Evolutionary conservation across 1,284 basidiomycete genomes (phyloP), one percentile per base, ranked within the genome.

Genomic region (Austroboletus novae-zelandiae): DNA sequence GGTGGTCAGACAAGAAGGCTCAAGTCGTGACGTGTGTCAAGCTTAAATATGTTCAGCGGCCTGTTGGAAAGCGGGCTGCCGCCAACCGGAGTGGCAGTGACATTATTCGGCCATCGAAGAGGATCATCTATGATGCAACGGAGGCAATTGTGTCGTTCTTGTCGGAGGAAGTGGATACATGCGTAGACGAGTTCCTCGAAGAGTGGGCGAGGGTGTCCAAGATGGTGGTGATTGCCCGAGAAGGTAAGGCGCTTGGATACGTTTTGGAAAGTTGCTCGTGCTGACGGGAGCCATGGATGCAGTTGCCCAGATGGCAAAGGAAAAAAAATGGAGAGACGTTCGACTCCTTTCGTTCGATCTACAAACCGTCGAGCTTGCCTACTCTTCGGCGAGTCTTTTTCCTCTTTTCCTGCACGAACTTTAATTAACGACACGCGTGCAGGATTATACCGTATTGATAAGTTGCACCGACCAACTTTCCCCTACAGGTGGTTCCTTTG

Each of bases 191-290:
- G 61, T 94, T 97, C 65, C 70, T 92, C 56, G 86, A 91, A 60
- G 92, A 94, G 65, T 96, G 94, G 92, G 89, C 90, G 45, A 78
- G 88, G 37, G 86, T 96, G 31, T 90, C 89, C 35, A 94, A 93
- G 70, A 91, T 95, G 78, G 89, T 94, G 15, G 88, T 94, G 36
- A 91, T 97, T 51, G 91, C 92, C 7, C 81, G 91, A 56, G 91
- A 94, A 74, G 82, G 90, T 87, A 61, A 58, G 71, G 61, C 11
- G 8, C 15, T 46, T 39, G 32, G 9, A 25, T 4, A 31, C 45
- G 35, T 45, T 34, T 54, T 13, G 31, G 23, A 27, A 17, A 29
- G 27, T 2, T 47, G 25, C 40, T 25, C 13, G 53, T 44, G 52
- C 50, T 48, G 42, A 50, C 30, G 2, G n/a, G 4, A 5, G 52